These are phyloP conservation scores for Setaria viridis DNA, from an alignment of 202 grass and related monocot genomes.

Conservation along the genomic window DNA sequence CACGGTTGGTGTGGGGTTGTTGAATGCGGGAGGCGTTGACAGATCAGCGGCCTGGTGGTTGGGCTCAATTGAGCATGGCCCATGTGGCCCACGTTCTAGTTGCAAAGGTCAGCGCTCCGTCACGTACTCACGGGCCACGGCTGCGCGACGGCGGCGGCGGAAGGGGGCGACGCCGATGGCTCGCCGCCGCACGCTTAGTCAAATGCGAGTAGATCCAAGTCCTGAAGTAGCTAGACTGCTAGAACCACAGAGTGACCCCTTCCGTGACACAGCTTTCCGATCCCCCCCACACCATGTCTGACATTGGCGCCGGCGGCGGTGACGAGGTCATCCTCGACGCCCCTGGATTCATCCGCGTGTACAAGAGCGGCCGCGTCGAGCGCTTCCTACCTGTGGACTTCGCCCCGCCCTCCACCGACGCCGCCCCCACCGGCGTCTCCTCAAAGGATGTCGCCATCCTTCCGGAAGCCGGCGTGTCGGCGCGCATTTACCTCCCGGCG, in stretches of 20 bases:
- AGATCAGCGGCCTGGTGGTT: conserved; percentile 12
- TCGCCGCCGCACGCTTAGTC: background rate
- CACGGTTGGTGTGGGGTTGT: background rate
- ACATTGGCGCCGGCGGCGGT: conserved; percentile 38
- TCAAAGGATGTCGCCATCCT: conserved; percentile 64
- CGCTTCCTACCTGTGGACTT: conserved; percentile 68
- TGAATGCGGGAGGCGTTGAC: conserved; percentile 23
- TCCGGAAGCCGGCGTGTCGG: conserved; percentile 22
- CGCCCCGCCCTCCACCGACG: conserved; percentile 47
- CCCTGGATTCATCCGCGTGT: conserved; percentile 67
- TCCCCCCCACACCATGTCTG: conserved; percentile 38
- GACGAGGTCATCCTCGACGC: conserved; percentile 67
- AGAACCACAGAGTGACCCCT: background rate
- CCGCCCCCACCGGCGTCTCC: conserved; percentile 48
- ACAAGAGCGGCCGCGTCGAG: conserved; percentile 75
- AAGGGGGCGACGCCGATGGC: background rate
- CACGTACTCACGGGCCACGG: background rate
- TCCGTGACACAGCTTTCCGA: background rate
- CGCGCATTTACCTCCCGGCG: conserved; percentile 58
- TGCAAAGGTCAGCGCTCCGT: background rate
- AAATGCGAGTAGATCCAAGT: background rate
- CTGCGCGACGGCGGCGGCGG: background rate
- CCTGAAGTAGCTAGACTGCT: background rate
- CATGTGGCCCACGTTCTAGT: conserved; percentile 34
- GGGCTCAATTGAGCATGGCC: conserved; percentile 16